Evolutionary conservation across 805 yeast genomes (phyloP), one percentile per base, ranked within the genome.

Genomic region (Lipomyces sp.): DNA sequence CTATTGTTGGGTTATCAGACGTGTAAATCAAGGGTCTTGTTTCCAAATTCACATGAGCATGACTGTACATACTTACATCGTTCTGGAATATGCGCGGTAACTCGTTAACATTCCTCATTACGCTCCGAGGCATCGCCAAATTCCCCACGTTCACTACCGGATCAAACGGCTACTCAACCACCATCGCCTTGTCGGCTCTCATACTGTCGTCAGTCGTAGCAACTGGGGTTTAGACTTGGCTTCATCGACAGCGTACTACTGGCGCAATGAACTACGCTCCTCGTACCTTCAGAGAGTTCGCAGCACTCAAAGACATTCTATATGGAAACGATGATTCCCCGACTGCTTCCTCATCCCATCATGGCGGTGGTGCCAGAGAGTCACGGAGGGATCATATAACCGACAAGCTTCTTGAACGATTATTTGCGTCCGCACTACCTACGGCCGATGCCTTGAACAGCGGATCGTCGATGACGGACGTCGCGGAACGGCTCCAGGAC

Each of bases 271-370:
- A 65, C 53, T 62, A 62, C 65, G 71, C 69, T 4, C 70, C 71
- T 1, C 65, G 68, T 53, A 48, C 68, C 18, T 33, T 68, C 32
- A 68, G 67, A 51, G 70, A 68, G 66, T 42, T 67, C 42, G 24
- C 70, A n/a, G 64, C 69, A n/a, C 58, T 67, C 24, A 62, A 59
- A 48, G 71, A 67, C 54, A 62, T 66, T 10, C 64, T 67, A n/a
- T 66, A 64, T 30, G 69, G 68, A 53, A 29, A 15, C 50, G 69
- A 57, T 24, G 69, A 62, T n/a, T 35, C 60, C 42, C 18, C 18
- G 63, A 8, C 56, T 8, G 2, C 53, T 13, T 24, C 65, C 55
- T 5, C 66, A 10, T 53, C 39, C 24, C 35, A 57, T 3, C 4
- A 61, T 1, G 37, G 42, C 35, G 53, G 60, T 4, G 59, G 50